These are phyloP conservation scores for Xylariales sp. DNA, from an alignment of 2,329 filamentous ascomycete genomes.

Conservation along the genomic window DNA sequence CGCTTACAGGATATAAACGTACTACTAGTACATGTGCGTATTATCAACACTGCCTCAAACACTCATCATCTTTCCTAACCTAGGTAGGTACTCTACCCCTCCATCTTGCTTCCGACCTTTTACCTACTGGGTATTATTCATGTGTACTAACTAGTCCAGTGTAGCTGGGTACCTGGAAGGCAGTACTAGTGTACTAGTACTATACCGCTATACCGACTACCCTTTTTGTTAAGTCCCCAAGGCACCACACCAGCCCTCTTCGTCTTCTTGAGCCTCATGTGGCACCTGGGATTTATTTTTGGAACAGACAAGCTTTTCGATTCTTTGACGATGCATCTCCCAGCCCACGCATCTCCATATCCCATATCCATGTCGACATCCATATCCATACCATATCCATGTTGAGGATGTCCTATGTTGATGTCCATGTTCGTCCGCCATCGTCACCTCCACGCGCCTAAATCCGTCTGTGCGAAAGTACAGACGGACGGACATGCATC, in stretches of 20 bases:
- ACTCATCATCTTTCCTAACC: background rate
- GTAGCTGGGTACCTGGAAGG: too few relatives aligned
- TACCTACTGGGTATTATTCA: too few relatives aligned
- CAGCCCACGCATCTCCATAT: constrained; percentile 22
- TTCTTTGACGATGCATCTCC: constrained; percentile 24
- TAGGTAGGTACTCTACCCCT: constrained; percentile 15
- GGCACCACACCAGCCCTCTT: constrained; percentile 15
- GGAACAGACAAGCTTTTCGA: constrained; percentile 39
- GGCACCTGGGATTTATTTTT: constrained; percentile 39
- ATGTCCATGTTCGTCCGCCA: background rate
- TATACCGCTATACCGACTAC: too few relatives aligned
- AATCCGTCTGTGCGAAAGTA: constrained; percentile 7
- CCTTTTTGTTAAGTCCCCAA: too few relatives aligned
- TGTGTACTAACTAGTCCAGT: too few relatives aligned
- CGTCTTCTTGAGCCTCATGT: constrained; percentile 39
- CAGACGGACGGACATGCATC: constrained; percentile 26
- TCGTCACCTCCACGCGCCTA: background rate
- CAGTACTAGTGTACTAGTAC: too few relatives aligned
- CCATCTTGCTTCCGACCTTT: constrained; percentile 21
- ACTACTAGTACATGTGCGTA: background rate
- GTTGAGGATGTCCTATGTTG: background rate
- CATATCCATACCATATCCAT: constrained; percentile 14
- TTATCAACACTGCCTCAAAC: constrained; percentile 25
- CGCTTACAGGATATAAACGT: too few relatives aligned
- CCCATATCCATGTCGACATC: background rate